Evolutionary conservation across 306 rosid genomes (phyloP).

Genomic region (Citrullus mucosospermus): DNA sequence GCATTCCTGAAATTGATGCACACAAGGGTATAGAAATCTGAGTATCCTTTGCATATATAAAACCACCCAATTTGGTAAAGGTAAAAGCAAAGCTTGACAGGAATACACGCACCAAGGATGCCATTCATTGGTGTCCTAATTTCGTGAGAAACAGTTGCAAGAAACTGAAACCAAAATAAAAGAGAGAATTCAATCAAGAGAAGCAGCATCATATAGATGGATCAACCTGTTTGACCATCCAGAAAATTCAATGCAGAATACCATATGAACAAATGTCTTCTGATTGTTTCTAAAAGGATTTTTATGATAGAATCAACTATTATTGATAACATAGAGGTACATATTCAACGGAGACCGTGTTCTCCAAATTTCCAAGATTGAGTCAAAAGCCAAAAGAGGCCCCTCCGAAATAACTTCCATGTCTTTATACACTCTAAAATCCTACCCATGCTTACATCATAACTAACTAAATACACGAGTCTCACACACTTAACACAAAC

Average conservation of each 20-base stretch:
- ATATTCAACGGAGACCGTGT: background rate
- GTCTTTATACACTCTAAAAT: background rate
- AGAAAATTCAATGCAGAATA: background rate
- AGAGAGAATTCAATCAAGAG: constrained; percentile 10
- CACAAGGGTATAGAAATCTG: background rate
- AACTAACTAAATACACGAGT: background rate
- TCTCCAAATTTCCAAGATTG: background rate
- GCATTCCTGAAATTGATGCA: constrained; percentile 63
- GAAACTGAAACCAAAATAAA: constrained; percentile 42
- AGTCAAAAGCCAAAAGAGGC: background rate
- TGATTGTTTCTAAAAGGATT: background rate
- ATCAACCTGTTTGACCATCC: background rate
- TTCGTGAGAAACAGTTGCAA: constrained; percentile 98
- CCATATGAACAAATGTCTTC: background rate
- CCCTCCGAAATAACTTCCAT: background rate
- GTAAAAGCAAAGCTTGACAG: constrained; percentile 1
- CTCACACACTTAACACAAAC: background rate
- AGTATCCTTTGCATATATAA: background rate
- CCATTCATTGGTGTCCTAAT: constrained; percentile 99
- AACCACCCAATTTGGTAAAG: background rate
- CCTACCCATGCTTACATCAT: background rate
- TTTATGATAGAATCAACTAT: background rate
- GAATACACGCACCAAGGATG: constrained; percentile 53
- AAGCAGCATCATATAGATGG: constrained; percentile 9
- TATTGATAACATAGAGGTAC: background rate